phyloP scores from a whole-genome alignment of 106 monocot species.

The Dioscorea alata region DNA sequence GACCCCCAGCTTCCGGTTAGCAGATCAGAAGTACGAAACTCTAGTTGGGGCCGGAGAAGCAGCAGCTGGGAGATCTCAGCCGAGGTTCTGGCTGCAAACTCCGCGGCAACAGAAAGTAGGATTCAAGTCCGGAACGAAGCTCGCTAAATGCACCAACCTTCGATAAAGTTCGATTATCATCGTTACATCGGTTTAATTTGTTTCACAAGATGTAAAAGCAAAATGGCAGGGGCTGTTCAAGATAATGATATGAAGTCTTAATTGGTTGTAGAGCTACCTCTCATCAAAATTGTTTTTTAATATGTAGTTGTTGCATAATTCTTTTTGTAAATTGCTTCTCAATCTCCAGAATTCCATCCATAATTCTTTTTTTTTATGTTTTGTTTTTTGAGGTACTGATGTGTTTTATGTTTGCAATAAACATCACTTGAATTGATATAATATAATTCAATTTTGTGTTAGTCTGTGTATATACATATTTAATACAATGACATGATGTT shows the following conservation, averaged over 20 bases:
- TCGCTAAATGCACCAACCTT: not conserved
- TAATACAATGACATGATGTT: not conserved
- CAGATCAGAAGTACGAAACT: constrained; percentile 20
- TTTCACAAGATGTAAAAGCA: not conserved
- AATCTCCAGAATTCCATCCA: constrained; percentile 2
- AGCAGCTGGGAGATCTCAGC: constrained; percentile 45
- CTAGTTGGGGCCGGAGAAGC: constrained; percentile 40
- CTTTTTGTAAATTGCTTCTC: constrained; percentile 31
- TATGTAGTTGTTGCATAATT: constrained; percentile 5
- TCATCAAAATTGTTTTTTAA: not conserved
- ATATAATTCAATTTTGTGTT: not conserved
- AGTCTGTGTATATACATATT: not conserved
- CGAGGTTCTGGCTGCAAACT: constrained; percentile 29
- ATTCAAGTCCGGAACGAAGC: not conserved
- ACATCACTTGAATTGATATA: not conserved
- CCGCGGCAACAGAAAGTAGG: constrained; percentile 10
- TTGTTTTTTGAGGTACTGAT: not conserved
- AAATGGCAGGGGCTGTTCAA: too few species aligned
- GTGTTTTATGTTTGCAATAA: too few species aligned
- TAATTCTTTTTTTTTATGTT: not conserved
- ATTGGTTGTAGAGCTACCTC: not conserved
- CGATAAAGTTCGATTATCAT: not conserved
- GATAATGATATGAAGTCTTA: too few species aligned
- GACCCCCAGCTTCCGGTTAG: constrained; percentile 16
- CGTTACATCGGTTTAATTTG: not conserved